Evolutionary conservation across 2,329 filamentous ascomycete species (phyloP), one percentile per base, ranked within the genome.

Genomic region (Didymella pomorum): DNA sequence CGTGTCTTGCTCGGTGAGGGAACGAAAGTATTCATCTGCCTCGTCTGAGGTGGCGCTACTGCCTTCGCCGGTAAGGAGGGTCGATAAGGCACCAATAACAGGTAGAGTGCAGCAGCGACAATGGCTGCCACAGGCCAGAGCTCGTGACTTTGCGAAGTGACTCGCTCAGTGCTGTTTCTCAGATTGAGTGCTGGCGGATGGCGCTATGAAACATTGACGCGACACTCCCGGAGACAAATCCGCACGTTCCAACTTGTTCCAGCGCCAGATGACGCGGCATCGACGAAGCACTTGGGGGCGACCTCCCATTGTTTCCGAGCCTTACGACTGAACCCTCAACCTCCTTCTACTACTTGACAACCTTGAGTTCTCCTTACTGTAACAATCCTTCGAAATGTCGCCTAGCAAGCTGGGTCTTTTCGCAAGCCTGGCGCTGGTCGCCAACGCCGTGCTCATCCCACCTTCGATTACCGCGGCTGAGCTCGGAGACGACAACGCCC

Each of bases 381-480:
- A 54, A 54, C 57, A 52, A 56, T 50, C 52, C 21, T 47, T 48
- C 11, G 47, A 69, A 33, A 77, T 77, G 75, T 63, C 70, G 61
- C 62, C 61, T 54, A 70, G 61, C 61, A 69, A 69, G 42, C 58
- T 77, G 54, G 72, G 73, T 61, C 63, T 77, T 33, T 62, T 67
- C 60, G 72, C 73, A 60, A 67, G 65, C 61, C 61, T 77, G 66
- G 75, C 74, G 68, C 71, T 76, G 70, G 71, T 64, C 67, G 70
- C 71, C 68, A 72, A 66, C 60, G 74, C 74, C 45, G 61, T 77
- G 48, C 71, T 77, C 44, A 65, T 77, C 39, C 75, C 75, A 16
- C 72, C 74, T 18, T 68, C 63, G 28, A 64, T 76, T 31, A 63
- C 61, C 18, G 59, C 66, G 26, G 69, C 71, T 41, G 68, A 70